These are phyloP conservation scores for Pulveroboletus frians DNA, from an alignment of 768 basidiomycete species.

Conservation along the genomic window DNA sequence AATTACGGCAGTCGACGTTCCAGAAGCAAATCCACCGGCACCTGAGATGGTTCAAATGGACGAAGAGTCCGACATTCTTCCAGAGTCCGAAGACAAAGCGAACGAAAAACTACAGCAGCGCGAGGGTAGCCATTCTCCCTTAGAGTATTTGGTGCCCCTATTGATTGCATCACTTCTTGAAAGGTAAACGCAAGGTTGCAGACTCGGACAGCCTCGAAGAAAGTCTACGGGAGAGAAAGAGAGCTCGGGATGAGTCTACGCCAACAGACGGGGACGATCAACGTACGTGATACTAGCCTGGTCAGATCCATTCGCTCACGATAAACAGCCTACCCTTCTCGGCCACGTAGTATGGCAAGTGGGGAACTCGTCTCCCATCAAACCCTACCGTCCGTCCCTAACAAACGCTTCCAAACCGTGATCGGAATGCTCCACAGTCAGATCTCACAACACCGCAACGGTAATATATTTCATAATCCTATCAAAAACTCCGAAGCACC, in stretches of 20 bases:
- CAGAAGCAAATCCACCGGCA: neutral
- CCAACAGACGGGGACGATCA: slow-evolving; percentile 38
- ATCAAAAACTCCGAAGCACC: slow-evolving; percentile 86
- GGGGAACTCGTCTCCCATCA: slow-evolving; percentile 14
- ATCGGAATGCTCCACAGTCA: slow-evolving; percentile 77
- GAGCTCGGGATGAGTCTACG: slow-evolving; percentile 22
- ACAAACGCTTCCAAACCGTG: slow-evolving; percentile 75
- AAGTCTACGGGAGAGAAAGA: slow-evolving; percentile 24
- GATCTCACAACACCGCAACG: slow-evolving; percentile 81
- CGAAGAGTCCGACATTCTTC: slow-evolving; percentile 9
- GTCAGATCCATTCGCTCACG: neutral
- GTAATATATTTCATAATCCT: slow-evolving; percentile 86
- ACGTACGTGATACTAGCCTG: slow-evolving; percentile 25
- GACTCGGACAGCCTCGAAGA: slow-evolving; percentile 24
- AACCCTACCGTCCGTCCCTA: slow-evolving; percentile 31
- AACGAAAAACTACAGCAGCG: slow-evolving; percentile 11
- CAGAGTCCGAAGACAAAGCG: slow-evolving; percentile 10
- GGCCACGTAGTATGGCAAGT: slow-evolving; percentile 14
- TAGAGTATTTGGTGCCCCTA: neutral
- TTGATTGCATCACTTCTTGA: neutral
- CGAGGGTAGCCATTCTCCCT: slow-evolving; percentile 14
- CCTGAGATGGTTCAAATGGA: slow-evolving; percentile 9
- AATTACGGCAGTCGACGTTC: neutral
- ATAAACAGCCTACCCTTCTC: slow-evolving; percentile 12
- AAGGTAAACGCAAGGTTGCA: slow-evolving; percentile 26